Evolutionary conservation across 305 asterid species (phyloP).

Genomic region (Fraxinus nigra): DNA sequence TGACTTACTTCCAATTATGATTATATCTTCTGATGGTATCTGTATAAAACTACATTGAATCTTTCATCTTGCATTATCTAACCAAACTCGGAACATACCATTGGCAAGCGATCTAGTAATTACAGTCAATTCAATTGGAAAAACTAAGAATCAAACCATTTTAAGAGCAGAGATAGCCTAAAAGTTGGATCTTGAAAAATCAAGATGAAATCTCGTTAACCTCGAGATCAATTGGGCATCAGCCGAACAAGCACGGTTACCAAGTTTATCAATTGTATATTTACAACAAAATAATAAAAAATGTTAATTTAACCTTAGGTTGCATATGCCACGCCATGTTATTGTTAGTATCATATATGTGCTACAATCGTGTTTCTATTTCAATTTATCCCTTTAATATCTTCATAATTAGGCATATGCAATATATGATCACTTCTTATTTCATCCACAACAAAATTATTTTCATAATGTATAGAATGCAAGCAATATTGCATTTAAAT

Average conservation of each 20-base stretch:
- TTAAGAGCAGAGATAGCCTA: neutral
- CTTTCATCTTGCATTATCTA: neutral
- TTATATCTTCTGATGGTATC: no score
- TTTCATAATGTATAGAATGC: neutral
- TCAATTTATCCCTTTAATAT: neutral
- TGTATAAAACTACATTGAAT: no score
- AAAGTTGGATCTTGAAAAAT: neutral
- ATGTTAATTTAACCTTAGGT: no score
- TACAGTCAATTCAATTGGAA: constrained; percentile 13
- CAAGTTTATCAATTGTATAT: neutral
- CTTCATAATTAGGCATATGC: neutral
- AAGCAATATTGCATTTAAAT: neutral
- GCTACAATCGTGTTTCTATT: neutral
- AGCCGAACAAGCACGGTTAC: no score
- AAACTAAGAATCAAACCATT: neutral
- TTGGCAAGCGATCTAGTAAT: neutral
- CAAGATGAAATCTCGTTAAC: neutral
- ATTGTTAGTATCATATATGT: neutral
- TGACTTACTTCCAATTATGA: neutral
- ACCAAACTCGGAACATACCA: neutral
- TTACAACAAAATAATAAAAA: no score
- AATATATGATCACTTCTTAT: no score
- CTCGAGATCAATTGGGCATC: neutral
- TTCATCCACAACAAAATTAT: no score
- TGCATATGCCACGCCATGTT: neutral